phyloP scores from a whole-genome alignment of 306 rosid species.

The Sphenostylis stenocarpa region DNA sequence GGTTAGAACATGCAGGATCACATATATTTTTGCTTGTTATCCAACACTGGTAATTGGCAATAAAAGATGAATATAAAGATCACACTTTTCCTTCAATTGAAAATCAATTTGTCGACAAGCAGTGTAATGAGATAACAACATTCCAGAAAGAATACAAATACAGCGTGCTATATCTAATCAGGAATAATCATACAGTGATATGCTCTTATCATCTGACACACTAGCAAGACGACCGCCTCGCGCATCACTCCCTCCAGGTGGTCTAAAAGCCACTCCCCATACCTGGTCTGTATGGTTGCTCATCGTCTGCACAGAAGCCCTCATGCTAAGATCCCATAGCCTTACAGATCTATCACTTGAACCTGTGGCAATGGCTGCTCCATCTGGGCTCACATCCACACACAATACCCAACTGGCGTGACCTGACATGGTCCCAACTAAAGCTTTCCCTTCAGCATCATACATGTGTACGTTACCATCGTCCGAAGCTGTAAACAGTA shows the following conservation, averaged over 20 bases:
- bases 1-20: background rate
- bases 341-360: constrained; percentile 93
- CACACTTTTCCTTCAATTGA: constrained; percentile 33
- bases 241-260: constrained; percentile 63
- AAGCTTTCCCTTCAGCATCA: constrained; percentile 83
- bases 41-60: background rate
- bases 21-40: background rate
- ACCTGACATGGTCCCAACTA: constrained; percentile 88
- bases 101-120: constrained; percentile 20
- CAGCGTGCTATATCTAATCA: constrained; percentile 32
- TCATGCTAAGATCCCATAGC: constrained; percentile 91
- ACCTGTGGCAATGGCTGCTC: constrained; percentile 86
- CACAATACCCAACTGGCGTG: constrained; percentile 90
- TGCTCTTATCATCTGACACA: constrained; percentile 95
- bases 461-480: constrained; percentile 92
- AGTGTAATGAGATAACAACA: background rate
- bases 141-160: constrained; percentile 26
- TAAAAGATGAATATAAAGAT: background rate
- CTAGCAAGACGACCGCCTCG: constrained; percentile 84
- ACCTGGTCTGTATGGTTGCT: constrained; percentile 94
- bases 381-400: constrained; percentile 91
- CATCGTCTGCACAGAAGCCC: constrained; percentile 95
- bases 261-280: constrained; percentile 95
- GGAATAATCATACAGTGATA: constrained; percentile 84
- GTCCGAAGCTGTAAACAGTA: constrained; percentile 87